Conservation (phyloP, 257 asterid species). For the Capsicum rhomboideum region DNA sequence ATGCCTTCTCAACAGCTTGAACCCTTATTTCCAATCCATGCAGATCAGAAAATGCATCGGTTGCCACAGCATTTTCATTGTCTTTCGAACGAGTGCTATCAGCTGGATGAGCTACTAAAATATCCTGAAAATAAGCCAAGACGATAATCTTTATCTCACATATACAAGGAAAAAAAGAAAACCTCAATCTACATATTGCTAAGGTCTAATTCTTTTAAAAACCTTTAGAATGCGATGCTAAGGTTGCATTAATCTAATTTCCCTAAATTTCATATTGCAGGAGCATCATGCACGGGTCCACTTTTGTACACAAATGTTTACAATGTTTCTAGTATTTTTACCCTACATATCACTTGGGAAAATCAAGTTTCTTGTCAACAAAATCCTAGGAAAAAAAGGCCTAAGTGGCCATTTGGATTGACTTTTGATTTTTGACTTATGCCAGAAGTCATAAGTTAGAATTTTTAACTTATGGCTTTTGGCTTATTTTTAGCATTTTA, state of each 20-base stretch:
- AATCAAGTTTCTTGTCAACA: neutral
- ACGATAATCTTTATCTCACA: neutral
- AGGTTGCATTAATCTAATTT: neutral
- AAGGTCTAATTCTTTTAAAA: neutral
- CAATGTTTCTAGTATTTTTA: neutral
- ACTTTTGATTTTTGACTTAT: no score
- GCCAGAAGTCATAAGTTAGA: no score
- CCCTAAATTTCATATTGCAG: neutral
- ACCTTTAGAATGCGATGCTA: neutral
- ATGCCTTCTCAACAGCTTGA: slow-evolving; percentile 44
- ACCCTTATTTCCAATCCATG: slow-evolving; percentile 46
- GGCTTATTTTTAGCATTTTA: no score
- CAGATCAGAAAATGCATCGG: slow-evolving; percentile 34
- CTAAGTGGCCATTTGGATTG: no score
- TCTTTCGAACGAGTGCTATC: slow-evolving; percentile 13
- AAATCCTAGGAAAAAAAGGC: neutral
- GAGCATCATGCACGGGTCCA: neutral
- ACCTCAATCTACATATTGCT: neutral
- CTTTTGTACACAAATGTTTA: neutral
- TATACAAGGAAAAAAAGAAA: neutral
- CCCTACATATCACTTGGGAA: neutral
- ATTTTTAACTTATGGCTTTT: no score
- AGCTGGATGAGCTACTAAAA: slow-evolving; percentile 8
- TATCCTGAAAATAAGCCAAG: slow-evolving; percentile 28
- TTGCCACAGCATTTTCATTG: slow-evolving; percentile 13